phyloP scores from a whole-genome alignment of 2,329 filamentous ascomycete genomes.

The Colletotrichum paranaense region DNA sequence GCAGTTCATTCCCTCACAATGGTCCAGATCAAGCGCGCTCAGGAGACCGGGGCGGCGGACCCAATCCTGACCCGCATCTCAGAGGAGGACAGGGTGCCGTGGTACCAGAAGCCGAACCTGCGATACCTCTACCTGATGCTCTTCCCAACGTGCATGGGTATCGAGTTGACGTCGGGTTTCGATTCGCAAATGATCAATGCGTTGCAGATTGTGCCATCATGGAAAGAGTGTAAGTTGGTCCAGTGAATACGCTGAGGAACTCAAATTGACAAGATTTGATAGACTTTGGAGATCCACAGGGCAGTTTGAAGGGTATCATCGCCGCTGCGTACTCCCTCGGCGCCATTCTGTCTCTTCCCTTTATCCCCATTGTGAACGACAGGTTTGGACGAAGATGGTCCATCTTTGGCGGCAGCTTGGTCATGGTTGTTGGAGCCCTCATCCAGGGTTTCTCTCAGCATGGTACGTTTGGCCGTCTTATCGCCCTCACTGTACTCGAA shows the following conservation, averaged over 20 bases:
- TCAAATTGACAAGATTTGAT: constrained; percentile 4
- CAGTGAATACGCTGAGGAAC: constrained; percentile 22
- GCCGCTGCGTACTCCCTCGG: constrained; percentile 70
- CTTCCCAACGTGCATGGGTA: constrained; percentile 70
- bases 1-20: constrained; percentile 3
- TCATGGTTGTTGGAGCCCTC: constrained; percentile 66
- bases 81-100: constrained; percentile 55
- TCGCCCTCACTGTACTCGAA: too few species aligned
- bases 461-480: constrained; percentile 44
- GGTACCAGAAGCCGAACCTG: constrained; percentile 71
- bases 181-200: constrained; percentile 60
- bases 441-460: constrained; percentile 64
- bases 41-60: constrained; percentile 39
- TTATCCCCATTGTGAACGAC: constrained; percentile 67
- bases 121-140: constrained; percentile 66
- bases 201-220: constrained; percentile 51
- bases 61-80: constrained; percentile 45
- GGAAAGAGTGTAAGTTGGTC: constrained; percentile 49
- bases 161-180: constrained; percentile 63
- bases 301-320: constrained; percentile 63
- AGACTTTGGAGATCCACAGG: constrained; percentile 58
- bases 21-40: constrained; percentile 28
- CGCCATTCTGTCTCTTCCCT: constrained; percentile 66
- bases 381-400: constrained; percentile 66
- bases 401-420: constrained; percentile 64